Evolutionary conservation across 1,284 basidiomycete genomes (phyloP).

Genomic region (Puccinia hordei): DNA sequence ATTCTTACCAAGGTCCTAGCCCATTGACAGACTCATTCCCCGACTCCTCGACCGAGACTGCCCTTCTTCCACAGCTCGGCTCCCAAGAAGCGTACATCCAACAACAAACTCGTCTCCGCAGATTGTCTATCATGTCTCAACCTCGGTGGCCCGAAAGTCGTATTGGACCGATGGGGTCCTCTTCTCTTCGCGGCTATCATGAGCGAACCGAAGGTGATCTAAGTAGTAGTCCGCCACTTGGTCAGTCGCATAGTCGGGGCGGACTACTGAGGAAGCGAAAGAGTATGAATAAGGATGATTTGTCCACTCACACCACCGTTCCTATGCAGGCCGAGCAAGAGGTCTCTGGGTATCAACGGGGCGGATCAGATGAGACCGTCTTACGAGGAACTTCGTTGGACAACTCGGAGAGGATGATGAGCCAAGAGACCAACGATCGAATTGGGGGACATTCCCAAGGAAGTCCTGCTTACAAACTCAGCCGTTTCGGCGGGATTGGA

Average conservation of each 20-base stretch:
- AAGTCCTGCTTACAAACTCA: neutral
- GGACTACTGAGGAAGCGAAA: constrained; percentile 7
- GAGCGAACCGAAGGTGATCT: neutral
- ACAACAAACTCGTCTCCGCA: constrained; percentile 6
- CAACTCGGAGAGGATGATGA: neutral
- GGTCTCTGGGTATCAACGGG: neutral
- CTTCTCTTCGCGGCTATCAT: constrained; percentile 2
- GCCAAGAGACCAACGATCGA: neutral
- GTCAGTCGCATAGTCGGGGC: neutral
- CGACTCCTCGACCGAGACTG: neutral
- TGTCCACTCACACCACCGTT: neutral
- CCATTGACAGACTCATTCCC: neutral
- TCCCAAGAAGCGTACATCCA: neutral
- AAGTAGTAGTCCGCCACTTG: neutral
- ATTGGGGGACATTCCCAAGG: neutral
- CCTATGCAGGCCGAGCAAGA: neutral
- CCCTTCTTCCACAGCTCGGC: neutral
- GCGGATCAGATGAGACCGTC: neutral
- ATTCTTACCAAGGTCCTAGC: neutral
- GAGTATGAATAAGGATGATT: neutral
- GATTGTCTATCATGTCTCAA: constrained; percentile 3
- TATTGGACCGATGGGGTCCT: neutral
- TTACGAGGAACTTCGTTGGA: neutral
- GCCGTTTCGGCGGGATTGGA: constrained; percentile 35
- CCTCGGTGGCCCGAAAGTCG: constrained; percentile 9